Evolutionary conservation across 208 protist genomes (phyloP).

Genomic region (Trypanosoma brucei): DNA sequence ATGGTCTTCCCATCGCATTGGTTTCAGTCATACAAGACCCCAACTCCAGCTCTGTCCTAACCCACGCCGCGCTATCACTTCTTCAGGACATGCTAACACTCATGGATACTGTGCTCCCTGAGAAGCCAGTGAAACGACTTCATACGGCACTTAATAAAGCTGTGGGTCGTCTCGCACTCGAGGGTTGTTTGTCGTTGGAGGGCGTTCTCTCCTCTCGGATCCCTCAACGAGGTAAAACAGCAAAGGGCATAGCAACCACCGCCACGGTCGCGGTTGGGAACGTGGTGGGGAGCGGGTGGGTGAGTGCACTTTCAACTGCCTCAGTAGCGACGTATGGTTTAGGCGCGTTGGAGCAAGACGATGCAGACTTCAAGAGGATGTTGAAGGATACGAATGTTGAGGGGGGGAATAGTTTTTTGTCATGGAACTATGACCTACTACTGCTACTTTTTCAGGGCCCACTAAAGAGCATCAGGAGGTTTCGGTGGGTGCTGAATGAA

Average conservation of each 20-base stretch:
- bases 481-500: slow-evolving; percentile 35
- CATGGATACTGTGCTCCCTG: slow-evolving; percentile 84
- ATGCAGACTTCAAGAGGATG: slow-evolving; percentile 43
- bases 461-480: slow-evolving; percentile 40
- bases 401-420: slow-evolving; percentile 18
- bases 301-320: slow-evolving; percentile 8
- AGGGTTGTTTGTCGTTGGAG: slow-evolving; percentile 61
- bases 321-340: slow-evolving; percentile 19
- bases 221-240: slow-evolving; percentile 38
- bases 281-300: background rate
- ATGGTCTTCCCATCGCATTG: slow-evolving; percentile 82
- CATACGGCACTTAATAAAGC: slow-evolving; percentile 76
- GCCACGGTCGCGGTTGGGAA: slow-evolving; percentile 6
- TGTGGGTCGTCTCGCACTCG: slow-evolving; percentile 54
- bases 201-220: slow-evolving; percentile 51
- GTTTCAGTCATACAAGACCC: slow-evolving; percentile 56
- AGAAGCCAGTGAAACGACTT: slow-evolving; percentile 57
- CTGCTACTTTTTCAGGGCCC: slow-evolving; percentile 74
- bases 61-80: slow-evolving; percentile 51
- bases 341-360: slow-evolving; percentile 47
- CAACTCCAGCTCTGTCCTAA: slow-evolving; percentile 41
- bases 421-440: slow-evolving; percentile 77
- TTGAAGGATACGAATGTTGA: slow-evolving; percentile 61
- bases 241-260: slow-evolving; percentile 5
- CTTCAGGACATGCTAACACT: slow-evolving; percentile 83